Evolutionary conservation across 73 alveolate species (phyloP).

Genomic region (Stentor roeselii): DNA sequence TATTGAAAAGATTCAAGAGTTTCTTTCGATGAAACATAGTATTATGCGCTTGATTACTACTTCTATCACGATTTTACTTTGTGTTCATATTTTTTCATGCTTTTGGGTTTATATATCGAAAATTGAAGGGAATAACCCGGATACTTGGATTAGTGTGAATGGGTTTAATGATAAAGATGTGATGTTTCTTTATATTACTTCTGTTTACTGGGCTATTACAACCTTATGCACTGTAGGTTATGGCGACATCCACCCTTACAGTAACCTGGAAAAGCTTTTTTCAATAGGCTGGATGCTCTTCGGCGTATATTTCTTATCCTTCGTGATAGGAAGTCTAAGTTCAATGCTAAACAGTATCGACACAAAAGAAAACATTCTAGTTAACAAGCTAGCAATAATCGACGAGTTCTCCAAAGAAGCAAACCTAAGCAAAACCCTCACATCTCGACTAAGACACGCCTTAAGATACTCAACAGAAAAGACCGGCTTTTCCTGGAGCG

Average conservation of each 20-base stretch:
- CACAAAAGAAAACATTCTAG: conserved; percentile 38
- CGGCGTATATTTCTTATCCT: conserved; percentile 33
- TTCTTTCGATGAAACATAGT: conserved; percentile 46
- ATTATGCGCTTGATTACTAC: conserved; percentile 47
- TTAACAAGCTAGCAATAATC: conserved; percentile 37
- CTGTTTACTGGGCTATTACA: conserved; percentile 66
- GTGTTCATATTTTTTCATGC: conserved; percentile 70
- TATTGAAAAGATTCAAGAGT: conserved; percentile 40
- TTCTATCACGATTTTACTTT: conserved; percentile 30
- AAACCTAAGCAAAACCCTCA: conserved; percentile 31
- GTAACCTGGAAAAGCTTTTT: conserved; percentile 41
- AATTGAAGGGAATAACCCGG: conserved; percentile 61
- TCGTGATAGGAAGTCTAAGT: neutral
- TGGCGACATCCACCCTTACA: conserved; percentile 60
- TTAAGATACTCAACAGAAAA: conserved; percentile 44
- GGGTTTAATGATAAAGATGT: conserved; percentile 18
- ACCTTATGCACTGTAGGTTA: conserved; percentile 74
- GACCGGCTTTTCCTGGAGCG: conserved; percentile 34
- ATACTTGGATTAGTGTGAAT: conserved; percentile 74
- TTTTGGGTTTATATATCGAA: conserved; percentile 76
- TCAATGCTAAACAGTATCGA: neutral
- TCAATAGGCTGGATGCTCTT: conserved; percentile 63
- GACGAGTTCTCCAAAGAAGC: conserved; percentile 54
- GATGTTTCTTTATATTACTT: conserved; percentile 36
- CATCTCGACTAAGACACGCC: conserved; percentile 35